Base-by-base conservation (phyloP, 257 asterid genomes). In the Osmanthus fragrans region DNA sequence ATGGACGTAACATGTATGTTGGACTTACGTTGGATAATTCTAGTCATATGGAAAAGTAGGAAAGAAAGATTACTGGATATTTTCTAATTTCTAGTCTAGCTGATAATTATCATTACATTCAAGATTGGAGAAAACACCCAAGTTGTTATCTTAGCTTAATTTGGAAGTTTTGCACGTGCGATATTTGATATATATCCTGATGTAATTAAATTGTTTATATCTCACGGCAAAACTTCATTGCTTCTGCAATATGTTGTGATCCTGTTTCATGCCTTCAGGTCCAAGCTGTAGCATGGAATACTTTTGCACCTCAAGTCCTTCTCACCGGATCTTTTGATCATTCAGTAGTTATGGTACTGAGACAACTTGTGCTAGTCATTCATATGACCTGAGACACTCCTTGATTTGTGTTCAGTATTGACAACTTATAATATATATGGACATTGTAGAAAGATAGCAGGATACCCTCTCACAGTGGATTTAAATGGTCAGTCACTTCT, bases 271-370 rank as follows among this genome's bases (percentile, higher is more conserved):
- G 75, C 71, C 74, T 69, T 81, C 88, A 93, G 97, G 97, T 96
- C 64, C 98, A 96, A 89, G 93, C 97, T 76, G 88, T 96, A 76
- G 97, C 99, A 8, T 93, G 97, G 96, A 93, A 89, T 88, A 89
- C 75, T 74, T 80, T 81, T 80, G 83, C 83, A 12, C 97, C 94
- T 7, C 87, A 91, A 81, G 95, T 92, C 87, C 97, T 96, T 80
- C 97, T 96, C 27, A 90, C 96, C 80, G 97, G 99, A 68, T 96
- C 99, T 39, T 92, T 96, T 47, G 97, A 96, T 84, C 92, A 79
- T 71, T 77, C 94, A 25, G 90, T 92, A 37, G 91, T 88, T 73
- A 83, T 92, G 97, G 98, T 92, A 82, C 66, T 9, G 69, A 42
- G 25, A 13, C 40, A 27, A 66, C 51, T 73, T 30, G 18, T 25